Conservation (phyloP, 352 stramenopile genomes). For the Phytophthora fragariae region DNA sequence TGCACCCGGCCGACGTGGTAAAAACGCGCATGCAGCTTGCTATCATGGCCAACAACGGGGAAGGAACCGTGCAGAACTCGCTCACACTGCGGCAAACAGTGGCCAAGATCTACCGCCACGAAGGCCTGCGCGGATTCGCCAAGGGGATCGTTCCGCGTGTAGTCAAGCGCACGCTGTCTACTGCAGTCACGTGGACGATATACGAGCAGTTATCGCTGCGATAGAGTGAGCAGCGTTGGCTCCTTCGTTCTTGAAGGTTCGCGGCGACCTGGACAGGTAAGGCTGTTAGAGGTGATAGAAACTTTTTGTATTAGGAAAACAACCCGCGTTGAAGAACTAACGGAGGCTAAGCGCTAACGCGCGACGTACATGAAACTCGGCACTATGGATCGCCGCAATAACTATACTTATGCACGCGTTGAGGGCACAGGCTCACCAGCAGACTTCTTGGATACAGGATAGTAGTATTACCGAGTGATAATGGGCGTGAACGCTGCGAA, state of each 20-base stretch:
- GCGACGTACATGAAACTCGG: constrained; percentile 20
- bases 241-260: neutral
- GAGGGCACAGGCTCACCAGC: constrained; percentile 12
- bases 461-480: constrained; percentile 72
- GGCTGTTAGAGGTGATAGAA: constrained; percentile 38
- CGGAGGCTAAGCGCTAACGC: constrained; percentile 13
- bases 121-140: constrained; percentile 94
- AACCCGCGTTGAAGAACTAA: constrained; percentile 29
- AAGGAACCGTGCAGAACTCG: constrained; percentile 55
- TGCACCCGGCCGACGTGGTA: constrained; percentile 87
- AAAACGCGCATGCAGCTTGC: constrained; percentile 91
- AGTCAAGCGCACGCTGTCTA: constrained; percentile 97
- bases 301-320: constrained; percentile 38
- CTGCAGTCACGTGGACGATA: constrained; percentile 99
- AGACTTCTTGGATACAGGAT: neutral
- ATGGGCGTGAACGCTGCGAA: constrained; percentile 90
- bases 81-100: constrained; percentile 74
- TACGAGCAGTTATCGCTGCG: constrained; percentile 94
- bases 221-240: constrained; percentile 28
- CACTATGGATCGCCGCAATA: constrained; percentile 12
- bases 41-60: constrained; percentile 54
- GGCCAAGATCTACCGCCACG: constrained; percentile 89
- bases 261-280: neutral
- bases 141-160: constrained; percentile 94
- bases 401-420: constrained; percentile 11